Conservation (phyloP, 345 rosid species). For the Melastoma malabathricum region DNA sequence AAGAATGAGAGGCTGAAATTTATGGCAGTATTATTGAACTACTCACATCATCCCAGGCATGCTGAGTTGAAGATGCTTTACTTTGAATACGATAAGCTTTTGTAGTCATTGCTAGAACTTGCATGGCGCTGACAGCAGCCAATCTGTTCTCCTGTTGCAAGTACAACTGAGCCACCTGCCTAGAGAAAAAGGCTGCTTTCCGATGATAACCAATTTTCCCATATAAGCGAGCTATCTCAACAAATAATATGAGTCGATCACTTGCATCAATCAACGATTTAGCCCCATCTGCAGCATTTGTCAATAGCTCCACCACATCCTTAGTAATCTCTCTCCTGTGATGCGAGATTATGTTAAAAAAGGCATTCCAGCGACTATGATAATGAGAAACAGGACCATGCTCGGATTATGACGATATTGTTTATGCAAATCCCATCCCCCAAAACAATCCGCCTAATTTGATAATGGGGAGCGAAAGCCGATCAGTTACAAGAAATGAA, state of each 20-base stretch:
- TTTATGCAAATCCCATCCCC: too few relatives aligned
- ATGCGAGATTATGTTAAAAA: conserved; percentile 1
- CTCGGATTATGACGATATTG: too few relatives aligned
- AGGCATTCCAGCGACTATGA: too few relatives aligned
- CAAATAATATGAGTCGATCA: conserved; percentile 75
- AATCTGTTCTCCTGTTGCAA: conserved; percentile 84
- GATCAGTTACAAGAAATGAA: too few relatives aligned
- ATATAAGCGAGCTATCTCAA: conserved; percentile 87
- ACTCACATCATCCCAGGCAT: conserved; percentile 40
- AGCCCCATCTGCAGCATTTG: conserved; percentile 93
- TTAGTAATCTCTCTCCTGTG: conserved; percentile 73
- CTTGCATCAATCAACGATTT: conserved; percentile 89
- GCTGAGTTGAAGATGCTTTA: conserved; percentile 55
- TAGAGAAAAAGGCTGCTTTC: conserved; percentile 95
- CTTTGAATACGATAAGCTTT: conserved; percentile 89
- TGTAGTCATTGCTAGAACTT: conserved; percentile 86
- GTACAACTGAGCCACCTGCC: conserved; percentile 96
- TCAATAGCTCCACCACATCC: conserved; percentile 85
- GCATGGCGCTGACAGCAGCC: conserved; percentile 96
- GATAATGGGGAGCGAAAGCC: too few relatives aligned
- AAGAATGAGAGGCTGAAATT: background rate
- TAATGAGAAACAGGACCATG: too few relatives aligned
- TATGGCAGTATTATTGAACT: background rate
- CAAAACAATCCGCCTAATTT: too few relatives aligned
- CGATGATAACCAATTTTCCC: conserved; percentile 86